Evolutionary conservation across 2,329 filamentous ascomycete species (phyloP).

Genomic region (Coniochaeta sp.): DNA sequence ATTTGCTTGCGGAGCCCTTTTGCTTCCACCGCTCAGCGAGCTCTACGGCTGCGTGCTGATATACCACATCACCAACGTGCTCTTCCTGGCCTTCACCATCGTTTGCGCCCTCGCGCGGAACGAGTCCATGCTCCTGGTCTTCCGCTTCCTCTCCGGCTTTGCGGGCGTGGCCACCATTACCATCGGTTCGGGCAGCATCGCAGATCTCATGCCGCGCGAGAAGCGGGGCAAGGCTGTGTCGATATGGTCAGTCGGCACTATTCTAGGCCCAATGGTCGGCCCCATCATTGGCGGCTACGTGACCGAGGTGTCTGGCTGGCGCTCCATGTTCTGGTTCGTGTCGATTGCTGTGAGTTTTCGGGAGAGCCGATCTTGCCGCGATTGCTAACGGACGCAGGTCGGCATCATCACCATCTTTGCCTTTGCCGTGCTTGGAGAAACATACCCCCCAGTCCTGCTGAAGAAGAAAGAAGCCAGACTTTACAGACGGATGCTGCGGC

Average conservation of each 20-base stretch:
- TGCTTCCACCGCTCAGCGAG: constrained; percentile 42
- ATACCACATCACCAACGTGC: constrained; percentile 21
- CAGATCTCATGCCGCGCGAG: constrained; percentile 39
- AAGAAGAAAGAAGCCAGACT: constrained; percentile 31
- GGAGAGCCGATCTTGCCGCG: no score
- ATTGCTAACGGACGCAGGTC: no score
- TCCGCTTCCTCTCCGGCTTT: constrained; percentile 38
- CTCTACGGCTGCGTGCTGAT: constrained; percentile 33
- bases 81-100: constrained; percentile 58
- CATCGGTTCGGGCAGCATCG: constrained; percentile 42
- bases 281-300: constrained; percentile 35
- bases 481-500: constrained; percentile 38
- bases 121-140: constrained; percentile 35
- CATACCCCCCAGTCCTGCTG: constrained; percentile 33
- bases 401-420: constrained; percentile 11
- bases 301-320: constrained; percentile 31
- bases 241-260: constrained; percentile 38
- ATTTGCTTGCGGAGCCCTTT: constrained; percentile 38
- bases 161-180: constrained; percentile 35
- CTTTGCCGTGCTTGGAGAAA: constrained; percentile 32
- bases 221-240: constrained; percentile 42
- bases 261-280: constrained; percentile 40
- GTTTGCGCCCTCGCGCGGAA: constrained; percentile 54
- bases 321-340: constrained; percentile 44
- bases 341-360: constrained; percentile 31